These are phyloP conservation scores for Oxytropis ochrocephala DNA, from an alignment of 306 rosid species.

Conservation along the genomic window DNA sequence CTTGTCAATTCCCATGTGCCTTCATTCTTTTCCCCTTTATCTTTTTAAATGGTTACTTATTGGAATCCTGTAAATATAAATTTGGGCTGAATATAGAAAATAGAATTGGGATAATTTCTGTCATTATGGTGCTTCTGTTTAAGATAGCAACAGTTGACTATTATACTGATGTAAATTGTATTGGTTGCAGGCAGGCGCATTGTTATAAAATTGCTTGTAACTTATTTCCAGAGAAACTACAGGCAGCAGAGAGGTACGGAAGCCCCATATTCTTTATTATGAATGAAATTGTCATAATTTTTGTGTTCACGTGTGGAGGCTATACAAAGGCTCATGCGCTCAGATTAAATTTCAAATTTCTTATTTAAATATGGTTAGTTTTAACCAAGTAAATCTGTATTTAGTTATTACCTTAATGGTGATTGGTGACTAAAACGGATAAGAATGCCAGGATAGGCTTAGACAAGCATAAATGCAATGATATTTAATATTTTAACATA, in stretches of 20 bases:
- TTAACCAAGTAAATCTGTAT: not conserved
- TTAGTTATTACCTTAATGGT: not conserved
- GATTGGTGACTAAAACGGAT: not conserved
- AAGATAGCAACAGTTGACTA: not conserved
- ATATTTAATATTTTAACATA: not conserved
- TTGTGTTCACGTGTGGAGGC: not conserved
- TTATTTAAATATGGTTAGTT: not conserved
- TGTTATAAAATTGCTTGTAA: conserved; percentile 77
- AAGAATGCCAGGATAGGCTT: not conserved
- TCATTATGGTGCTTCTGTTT: conserved; percentile 7
- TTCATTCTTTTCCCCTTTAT: not conserved
- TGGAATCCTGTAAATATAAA: conserved; percentile 1
- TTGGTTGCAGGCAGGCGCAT: conserved; percentile 84
- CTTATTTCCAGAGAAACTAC: conserved; percentile 87
- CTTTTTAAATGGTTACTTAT: not conserved
- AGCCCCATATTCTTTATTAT: not conserved
- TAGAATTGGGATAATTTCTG: not conserved
- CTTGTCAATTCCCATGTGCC: not conserved
- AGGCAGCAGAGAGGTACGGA: conserved; percentile 88
- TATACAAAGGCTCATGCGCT: not conserved
- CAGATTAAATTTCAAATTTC: not conserved
- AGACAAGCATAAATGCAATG: not conserved
- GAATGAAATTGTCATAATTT: not conserved
- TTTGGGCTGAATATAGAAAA: not conserved
- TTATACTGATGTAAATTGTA: conserved; percentile 20